Conservation (phyloP, 768 basidiomycete genomes). For the Mycena chlorophos region DNA sequence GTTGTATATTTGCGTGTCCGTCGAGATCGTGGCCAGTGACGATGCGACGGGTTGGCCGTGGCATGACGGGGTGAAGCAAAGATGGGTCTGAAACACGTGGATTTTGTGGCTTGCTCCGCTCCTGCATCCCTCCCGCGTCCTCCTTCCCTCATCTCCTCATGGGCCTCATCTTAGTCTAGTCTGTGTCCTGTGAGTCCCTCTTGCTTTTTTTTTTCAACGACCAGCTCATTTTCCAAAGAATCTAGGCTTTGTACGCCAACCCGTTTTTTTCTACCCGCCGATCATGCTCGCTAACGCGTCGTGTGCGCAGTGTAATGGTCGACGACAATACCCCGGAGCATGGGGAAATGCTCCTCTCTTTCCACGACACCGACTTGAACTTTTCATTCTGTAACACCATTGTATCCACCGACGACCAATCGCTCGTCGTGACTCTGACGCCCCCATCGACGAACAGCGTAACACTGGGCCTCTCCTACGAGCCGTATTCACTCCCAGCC, state of each 20-base stretch:
- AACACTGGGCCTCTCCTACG: background rate
- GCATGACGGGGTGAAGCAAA: too few relatives aligned
- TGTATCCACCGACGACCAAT: too few relatives aligned
- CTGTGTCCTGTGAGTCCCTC: too few relatives aligned
- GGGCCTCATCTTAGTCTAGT: too few relatives aligned
- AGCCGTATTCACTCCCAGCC: too few relatives aligned
- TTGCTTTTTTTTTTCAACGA: background rate
- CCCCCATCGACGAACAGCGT: too few relatives aligned
- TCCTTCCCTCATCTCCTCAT: too few relatives aligned
- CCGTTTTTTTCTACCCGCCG: background rate
- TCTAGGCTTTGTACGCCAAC: background rate
- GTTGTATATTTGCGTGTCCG: conserved; percentile 44
- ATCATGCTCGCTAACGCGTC: background rate
- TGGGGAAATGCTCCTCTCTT: background rate
- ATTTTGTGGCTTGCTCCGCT: too few relatives aligned
- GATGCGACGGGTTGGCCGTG: conserved; percentile 49
- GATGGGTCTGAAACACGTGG: too few relatives aligned
- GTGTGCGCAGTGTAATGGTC: background rate
- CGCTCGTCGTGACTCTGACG: too few relatives aligned
- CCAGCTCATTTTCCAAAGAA: too few relatives aligned
- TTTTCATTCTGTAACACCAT: conserved; percentile 1
- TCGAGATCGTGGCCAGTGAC: conserved; percentile 49
- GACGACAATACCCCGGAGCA: background rate
- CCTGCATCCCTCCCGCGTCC: too few relatives aligned
- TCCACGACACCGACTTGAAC: background rate